Conservation (phyloP, 768 basidiomycete species). For the Mycena maculata region DNA sequence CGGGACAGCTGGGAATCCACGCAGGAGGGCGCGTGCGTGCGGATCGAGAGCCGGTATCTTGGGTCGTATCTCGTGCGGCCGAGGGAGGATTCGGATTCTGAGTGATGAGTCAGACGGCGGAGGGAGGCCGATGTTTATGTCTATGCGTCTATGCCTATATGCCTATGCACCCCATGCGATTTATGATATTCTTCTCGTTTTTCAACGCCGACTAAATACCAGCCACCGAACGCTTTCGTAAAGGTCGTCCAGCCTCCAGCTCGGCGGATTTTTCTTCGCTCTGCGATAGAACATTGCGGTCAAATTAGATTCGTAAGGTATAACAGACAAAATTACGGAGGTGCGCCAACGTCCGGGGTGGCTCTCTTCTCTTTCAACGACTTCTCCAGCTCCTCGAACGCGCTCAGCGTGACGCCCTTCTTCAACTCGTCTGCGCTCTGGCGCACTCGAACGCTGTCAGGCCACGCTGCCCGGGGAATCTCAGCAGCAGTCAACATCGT, state of each 20-base stretch:
- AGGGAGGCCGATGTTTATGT: no score
- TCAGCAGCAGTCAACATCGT: constrained; percentile 56
- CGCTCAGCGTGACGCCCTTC: constrained; percentile 53
- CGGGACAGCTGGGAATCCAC: no score
- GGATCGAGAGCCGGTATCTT: no score
- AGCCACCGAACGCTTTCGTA: constrained; percentile 57
- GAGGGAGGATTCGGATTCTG: no score
- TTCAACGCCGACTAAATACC: constrained; percentile 21
- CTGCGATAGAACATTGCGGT: not conserved
- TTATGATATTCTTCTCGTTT: no score
- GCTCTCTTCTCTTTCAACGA: constrained; percentile 58
- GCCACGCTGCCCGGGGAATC: constrained; percentile 77
- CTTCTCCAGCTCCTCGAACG: constrained; percentile 81
- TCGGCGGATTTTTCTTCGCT: not conserved
- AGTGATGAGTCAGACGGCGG: no score
- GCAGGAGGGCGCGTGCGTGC: no score
- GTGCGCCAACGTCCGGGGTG: no score
- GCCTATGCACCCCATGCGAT: no score
- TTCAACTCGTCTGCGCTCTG: constrained; percentile 35
- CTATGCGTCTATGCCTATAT: no score
- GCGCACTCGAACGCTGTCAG: constrained; percentile 55
- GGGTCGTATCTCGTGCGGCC: no score
- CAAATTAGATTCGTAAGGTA: not conserved
- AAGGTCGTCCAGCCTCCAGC: constrained; percentile 35
- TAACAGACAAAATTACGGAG: not conserved